phyloP scores from a whole-genome alignment of 179 eudicot genomes.

The Camellia oleifera region DNA sequence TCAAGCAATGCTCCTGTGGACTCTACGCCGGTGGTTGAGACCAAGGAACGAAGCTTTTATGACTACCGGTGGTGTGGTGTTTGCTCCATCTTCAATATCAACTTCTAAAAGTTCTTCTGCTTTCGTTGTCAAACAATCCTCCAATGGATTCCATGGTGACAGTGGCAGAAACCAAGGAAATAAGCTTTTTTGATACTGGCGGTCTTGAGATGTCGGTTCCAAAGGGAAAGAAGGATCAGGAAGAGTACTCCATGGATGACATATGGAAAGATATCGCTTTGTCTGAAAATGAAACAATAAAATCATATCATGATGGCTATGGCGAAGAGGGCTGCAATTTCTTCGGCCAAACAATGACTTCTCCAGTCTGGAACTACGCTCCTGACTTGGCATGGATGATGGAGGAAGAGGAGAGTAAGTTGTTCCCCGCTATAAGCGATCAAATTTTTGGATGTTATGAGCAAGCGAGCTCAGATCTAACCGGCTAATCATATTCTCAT shows the following conservation, averaged over 20 bases:
- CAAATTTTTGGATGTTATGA: slow-evolving; percentile 37
- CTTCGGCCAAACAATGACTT: slow-evolving; percentile 39
- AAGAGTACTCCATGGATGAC: slow-evolving; percentile 65
- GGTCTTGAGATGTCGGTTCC: slow-evolving; percentile 27
- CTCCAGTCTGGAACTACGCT: slow-evolving; percentile 69
- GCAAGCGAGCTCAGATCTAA: slow-evolving; percentile 23
- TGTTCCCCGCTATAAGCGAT: slow-evolving; percentile 32
- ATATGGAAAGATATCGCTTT: slow-evolving; percentile 86
- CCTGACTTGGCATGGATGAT: slow-evolving; percentile 54
- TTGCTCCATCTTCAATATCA: slow-evolving; percentile 14
- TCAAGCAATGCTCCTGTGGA: slow-evolving; percentile 6
- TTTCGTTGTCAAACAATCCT: slow-evolving; percentile 33
- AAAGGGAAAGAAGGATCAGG: slow-evolving; percentile 26
- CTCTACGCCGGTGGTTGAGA: background rate
- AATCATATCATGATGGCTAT: slow-evolving; percentile 17
- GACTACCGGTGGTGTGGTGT: slow-evolving; percentile 1
- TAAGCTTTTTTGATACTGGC: slow-evolving; percentile 39
- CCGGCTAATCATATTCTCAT: slow-evolving; percentile 30
- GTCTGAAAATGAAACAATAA: slow-evolving; percentile 44
- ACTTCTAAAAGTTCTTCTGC: background rate
- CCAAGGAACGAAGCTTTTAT: slow-evolving; percentile 6
- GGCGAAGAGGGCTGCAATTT: slow-evolving; percentile 25
- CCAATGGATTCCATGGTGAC: slow-evolving; percentile 26
- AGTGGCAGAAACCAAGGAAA: slow-evolving; percentile 26
- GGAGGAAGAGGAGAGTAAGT: slow-evolving; percentile 49